Base-by-base conservation (phyloP, 1,284 basidiomycete species). In the Meripilus lineatus region DNA sequence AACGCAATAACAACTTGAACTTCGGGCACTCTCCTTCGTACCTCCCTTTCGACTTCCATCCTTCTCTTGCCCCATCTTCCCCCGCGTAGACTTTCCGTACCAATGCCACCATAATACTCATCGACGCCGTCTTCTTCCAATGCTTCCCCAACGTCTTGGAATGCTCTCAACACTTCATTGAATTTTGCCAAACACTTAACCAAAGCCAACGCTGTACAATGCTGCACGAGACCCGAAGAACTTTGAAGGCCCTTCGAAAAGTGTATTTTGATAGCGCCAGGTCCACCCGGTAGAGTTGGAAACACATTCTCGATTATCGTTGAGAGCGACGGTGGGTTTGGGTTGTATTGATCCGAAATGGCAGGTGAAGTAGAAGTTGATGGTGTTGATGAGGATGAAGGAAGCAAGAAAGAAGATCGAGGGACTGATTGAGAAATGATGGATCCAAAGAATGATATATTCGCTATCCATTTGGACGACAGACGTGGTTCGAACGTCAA, bases 391-490 rank as follows among this genome's bases (percentile, higher is more conserved):
- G n/a, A n/a, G n/a, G n/a, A n/a, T n/a, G n/a, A n/a, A n/a, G n/a
- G 61, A 10, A 85, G 67, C 34, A 74, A 57, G 64, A 93, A 90
- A 0, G 76, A 81, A 1, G 67, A 61, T 7, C 69, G 56, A 0
- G 92, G 93, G 1, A 92, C 66, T 0, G 86, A 79, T 0, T 93
- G 73, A 0, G 85, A 84, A 37, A 95, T 73, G 25, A 93, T 75
- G 2, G 77, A 71, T 0, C 84, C 87, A 32, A 92, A 75, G 58
- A 93, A 89, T 2, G 89, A 75, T 47, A 94, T 80, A 43, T 92
- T 93, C 2, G 85, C 80, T 24, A 96, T 81, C 93, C 93, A 97
- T 55, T 85, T 83, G 0, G 89, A 89, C 5, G 88, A 88, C 1
- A 93, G 75, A 1, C 89, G 79, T 0, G 93, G 92, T 51, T 97